Conservation (phyloP, 148 eudicot species). For the Rhododendron henanense region DNA sequence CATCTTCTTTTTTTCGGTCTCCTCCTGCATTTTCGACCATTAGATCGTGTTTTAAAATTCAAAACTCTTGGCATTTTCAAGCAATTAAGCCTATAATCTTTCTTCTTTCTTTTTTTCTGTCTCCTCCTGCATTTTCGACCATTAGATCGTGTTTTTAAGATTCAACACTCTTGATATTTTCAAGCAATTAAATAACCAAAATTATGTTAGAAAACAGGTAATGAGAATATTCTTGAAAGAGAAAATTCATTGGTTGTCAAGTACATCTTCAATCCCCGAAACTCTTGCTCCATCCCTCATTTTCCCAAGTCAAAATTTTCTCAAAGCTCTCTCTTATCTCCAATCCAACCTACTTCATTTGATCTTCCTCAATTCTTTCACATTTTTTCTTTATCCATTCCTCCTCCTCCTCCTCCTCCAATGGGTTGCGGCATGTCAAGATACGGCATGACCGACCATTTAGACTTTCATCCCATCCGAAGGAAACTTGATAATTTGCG, state of each 20-base stretch:
- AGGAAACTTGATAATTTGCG: background rate
- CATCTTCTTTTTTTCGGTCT: background rate
- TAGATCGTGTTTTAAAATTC: no score
- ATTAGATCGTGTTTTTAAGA: no score
- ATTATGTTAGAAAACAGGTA: background rate
- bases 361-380: background rate
- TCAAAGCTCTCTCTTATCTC: background rate
- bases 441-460: background rate
- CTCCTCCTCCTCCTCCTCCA: background rate
- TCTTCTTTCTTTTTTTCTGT: no score
- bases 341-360: background rate
- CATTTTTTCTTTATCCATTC: background rate
- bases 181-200: background rate
- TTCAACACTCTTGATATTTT: no score
- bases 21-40: no score
- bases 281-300: background rate
- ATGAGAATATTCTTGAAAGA: background rate
- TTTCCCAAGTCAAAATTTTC: background rate
- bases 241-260: background rate
- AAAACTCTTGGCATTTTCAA: background rate
- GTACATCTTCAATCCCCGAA: background rate
- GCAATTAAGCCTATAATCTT: no score
- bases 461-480: background rate
- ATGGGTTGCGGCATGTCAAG: slow-evolving; percentile 2
- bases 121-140: no score